Percentiles rank a stretch among this genome's conserved stretches.
Evolutionary conservation across 208 protist genomes (phyloP).

Genomic region (Acanthamoeba rhysodes): DNA sequence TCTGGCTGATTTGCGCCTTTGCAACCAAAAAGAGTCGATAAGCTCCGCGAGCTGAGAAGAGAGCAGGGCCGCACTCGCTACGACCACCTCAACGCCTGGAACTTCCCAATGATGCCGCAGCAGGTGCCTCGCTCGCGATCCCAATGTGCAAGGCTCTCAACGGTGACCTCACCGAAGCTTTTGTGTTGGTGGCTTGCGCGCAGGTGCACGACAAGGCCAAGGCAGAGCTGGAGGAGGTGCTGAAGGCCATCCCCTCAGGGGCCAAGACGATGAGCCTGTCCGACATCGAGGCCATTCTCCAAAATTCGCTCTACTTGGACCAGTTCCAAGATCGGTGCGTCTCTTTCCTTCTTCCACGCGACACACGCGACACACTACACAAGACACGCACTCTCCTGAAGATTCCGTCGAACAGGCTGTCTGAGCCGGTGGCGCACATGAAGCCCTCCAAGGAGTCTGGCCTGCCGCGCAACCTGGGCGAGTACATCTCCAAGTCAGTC

Average conservation of each 20-base stretch:
- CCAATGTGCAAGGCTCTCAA: background rate
- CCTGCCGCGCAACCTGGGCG: background rate
- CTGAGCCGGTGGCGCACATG: constrained; percentile 10
- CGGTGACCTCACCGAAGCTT: background rate
- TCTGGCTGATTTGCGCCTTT: background rate
- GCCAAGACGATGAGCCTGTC: background rate
- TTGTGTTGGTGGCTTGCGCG: background rate
- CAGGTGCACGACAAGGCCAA: background rate
- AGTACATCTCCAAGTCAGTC: constrained; percentile 49
- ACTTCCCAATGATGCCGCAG: constrained; percentile 42
- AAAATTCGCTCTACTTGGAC: constrained; percentile 40
- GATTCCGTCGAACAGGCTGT: background rate
- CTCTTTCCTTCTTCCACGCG: background rate
- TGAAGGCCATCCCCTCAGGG: background rate
- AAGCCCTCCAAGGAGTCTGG: background rate
- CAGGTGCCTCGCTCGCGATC: constrained; percentile 5
- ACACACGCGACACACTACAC: background rate
- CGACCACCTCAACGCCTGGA: constrained; percentile 61
- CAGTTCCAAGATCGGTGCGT: constrained; percentile 65
- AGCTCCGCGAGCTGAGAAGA: constrained; percentile 20
- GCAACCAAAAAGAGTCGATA: background rate
- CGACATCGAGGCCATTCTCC: constrained; percentile 55
- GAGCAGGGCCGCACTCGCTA: background rate
- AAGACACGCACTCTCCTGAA: background rate
- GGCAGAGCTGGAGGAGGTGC: background rate